Percentiles rank a stretch among this genome's conserved stretches.
Conservation (phyloP, 1,139 yeast genomes). For the Kodamaea derodonti region DNA sequence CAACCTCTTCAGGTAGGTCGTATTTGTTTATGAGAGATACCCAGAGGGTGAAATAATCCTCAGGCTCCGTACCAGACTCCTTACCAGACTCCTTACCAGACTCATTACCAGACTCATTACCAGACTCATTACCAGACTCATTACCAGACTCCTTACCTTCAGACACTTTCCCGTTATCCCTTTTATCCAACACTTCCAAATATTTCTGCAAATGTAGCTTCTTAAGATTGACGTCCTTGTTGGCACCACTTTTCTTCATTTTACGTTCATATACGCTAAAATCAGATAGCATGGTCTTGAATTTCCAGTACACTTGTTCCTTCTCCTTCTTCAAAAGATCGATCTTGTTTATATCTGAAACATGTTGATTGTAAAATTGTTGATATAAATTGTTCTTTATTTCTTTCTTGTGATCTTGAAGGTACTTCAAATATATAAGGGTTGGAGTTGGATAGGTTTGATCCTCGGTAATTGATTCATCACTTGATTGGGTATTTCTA, state of each 20-base stretch:
- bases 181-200: conserved; percentile 2
- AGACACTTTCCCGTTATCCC: not conserved
- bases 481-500: too few relatives aligned
- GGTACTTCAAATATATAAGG: conserved; percentile 19
- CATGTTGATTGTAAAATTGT: conserved; percentile 24
- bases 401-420: conserved; percentile 30
- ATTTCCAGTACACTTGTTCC: conserved; percentile 22
- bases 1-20: conserved; percentile 21
- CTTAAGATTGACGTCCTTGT: conserved; percentile 24
- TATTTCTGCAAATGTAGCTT: conserved; percentile 23
- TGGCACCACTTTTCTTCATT: conserved; percentile 16
- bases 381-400: conserved; percentile 25
- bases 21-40: conserved; percentile 19
- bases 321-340: conserved; percentile 14
- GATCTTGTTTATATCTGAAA: conserved; percentile 13
- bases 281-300: conserved; percentile 24
- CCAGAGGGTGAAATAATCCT: conserved; percentile 27
- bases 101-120: not conserved
- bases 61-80: not conserved
- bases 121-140: not conserved
- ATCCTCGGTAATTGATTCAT: too few relatives aligned
- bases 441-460: conserved; percentile 22
- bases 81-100: not conserved
- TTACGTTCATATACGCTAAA: conserved; percentile 23
- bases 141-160: not conserved